Evolutionary conservation across 805 yeast genomes (phyloP), one percentile per base, ranked within the genome.

Genomic region (Candida schatavii): DNA sequence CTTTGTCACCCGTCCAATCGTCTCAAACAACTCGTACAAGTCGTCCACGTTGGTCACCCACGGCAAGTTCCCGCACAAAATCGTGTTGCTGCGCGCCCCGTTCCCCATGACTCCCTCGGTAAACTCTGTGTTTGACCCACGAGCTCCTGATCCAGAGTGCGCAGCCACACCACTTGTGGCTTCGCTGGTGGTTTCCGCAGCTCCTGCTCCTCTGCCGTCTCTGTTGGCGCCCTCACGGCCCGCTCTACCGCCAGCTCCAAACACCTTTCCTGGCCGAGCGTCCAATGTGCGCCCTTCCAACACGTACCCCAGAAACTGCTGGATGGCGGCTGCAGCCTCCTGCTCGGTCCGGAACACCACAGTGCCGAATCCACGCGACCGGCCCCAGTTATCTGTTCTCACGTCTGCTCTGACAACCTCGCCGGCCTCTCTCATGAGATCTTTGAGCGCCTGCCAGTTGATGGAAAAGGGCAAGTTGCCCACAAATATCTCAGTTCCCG

Each of bases 21-120:
- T 83, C 59, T 84, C 91, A 59, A 90, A 90, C 45, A 91, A 74
- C 50, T 90, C 97, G 49, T 72, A 78, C 49, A 91, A 74, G 63
- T 91, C 97, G 44, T 83, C 81, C 50, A 83, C 81, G 25, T 88
- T 79, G n/a, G 97, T 90, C 40, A 89, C 83, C 74, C 79, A 88
- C 23, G 98, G 98, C 56, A 91, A 70, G 68, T 91, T 91, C 35
- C 74, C 75, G 18, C 85, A 89, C 57, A 66, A 85, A 35, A 91
- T 75, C 14, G 63, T 61, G 44, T 55, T 64, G 11, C 66, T 57
- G 18, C 77, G 72, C 26, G 70, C 77, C 38, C 80, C 82, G 38
- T 78, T 80, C 2, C 84, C 86, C 6, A 59, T 53, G 33, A 85
- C 89, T 42, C 81, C 83, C 36, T 74, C 78, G 11, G 89, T 79